These are phyloP conservation scores for Hibiscus tridactylites DNA, from an alignment of 345 rosid species.

Conservation along the genomic window DNA sequence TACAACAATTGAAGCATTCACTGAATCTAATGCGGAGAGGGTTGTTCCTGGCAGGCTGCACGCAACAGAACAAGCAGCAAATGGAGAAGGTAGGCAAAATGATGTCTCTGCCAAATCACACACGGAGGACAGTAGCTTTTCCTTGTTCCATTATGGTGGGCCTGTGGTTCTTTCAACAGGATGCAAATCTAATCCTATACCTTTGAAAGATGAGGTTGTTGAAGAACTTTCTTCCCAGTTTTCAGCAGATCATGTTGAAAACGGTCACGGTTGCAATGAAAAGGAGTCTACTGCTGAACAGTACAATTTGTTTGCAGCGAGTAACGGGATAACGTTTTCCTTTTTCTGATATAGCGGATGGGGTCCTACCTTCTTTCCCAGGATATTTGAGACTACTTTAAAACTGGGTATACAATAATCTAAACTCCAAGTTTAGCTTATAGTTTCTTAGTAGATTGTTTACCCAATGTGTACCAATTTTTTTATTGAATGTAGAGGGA, in stretches of 20 bases:
- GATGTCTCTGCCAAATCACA: constrained; percentile 21
- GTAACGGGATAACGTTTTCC: constrained; percentile 57
- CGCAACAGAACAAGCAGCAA: constrained; percentile 19
- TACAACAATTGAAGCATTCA: background rate
- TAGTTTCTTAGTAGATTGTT: constrained; percentile 25
- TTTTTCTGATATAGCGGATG: constrained; percentile 34
- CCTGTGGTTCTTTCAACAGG: constrained; percentile 60
- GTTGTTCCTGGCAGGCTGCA: constrained; percentile 18
- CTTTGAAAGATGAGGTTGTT: constrained; percentile 31
- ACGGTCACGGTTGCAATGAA: constrained; percentile 36
- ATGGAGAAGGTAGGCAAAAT: constrained; percentile 23
- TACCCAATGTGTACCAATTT: constrained; percentile 10
- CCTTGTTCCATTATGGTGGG: constrained; percentile 84
- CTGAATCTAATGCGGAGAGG: background rate
- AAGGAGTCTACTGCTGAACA: constrained; percentile 52
- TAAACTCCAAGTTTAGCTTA: constrained; percentile 24
- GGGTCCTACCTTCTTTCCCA: constrained; percentile 28
- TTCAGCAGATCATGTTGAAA: constrained; percentile 35
- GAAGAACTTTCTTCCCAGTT: constrained; percentile 42
- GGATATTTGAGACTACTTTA: constrained; percentile 31
- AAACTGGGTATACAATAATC: constrained; percentile 37
- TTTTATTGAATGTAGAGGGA: constrained; percentile 18
- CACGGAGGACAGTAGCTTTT: constrained; percentile 43
- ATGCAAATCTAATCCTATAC: constrained; percentile 28
- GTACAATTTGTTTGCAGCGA: constrained; percentile 81